These are phyloP conservation scores for Colletotrichum sp. DNA, from an alignment of 2,329 filamentous ascomycete species.

Conservation along the genomic window DNA sequence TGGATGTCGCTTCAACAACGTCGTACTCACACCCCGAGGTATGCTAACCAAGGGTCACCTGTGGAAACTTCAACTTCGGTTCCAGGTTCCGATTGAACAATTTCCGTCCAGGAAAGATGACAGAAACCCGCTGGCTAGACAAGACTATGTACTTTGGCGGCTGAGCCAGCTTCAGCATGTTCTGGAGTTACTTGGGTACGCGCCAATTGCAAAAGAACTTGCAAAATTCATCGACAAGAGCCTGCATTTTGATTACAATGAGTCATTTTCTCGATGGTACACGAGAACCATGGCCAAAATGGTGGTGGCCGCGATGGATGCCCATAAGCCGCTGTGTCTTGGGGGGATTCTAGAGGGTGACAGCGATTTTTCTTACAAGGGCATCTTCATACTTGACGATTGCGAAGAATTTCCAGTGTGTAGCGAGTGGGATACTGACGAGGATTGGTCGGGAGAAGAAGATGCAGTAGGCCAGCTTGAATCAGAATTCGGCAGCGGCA, in stretches of 20 bases:
- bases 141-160: not conserved
- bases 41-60: not conserved
- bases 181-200: not conserved
- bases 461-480: not conserved
- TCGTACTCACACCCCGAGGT: not conserved
- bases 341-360: not conserved
- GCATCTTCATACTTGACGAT: not conserved
- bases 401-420: not conserved
- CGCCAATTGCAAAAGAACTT: not conserved
- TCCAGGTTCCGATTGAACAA: not conserved
- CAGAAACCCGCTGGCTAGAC: not conserved
- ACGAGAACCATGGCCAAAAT: not conserved
- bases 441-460: not conserved
- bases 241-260: not conserved
- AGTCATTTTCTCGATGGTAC: not conserved
- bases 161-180: not conserved
- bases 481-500: not conserved
- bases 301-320: not conserved
- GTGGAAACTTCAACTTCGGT: not conserved
- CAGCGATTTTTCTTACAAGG: not conserved
- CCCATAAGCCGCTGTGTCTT: not conserved
- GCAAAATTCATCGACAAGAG: not conserved
- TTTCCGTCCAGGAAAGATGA: not conserved
- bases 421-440: not conserved
- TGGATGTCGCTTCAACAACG: not conserved